Base-by-base conservation (phyloP, 2,329 filamentous ascomycete species). In the Rasamsonia emersonii region DNA sequence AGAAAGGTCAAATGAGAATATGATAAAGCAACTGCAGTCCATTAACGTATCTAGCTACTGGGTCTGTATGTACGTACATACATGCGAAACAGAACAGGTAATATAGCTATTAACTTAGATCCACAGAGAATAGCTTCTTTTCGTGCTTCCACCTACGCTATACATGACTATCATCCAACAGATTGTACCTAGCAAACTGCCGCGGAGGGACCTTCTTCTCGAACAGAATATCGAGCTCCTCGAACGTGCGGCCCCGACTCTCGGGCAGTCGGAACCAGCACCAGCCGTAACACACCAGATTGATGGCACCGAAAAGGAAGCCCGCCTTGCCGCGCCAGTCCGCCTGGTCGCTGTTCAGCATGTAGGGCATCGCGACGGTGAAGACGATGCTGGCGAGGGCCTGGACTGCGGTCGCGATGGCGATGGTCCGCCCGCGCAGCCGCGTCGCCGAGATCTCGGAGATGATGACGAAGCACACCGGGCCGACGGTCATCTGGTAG, bases 191-290 rank as follows among this genome's bases (percentile, higher is more conserved):
- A 28, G 33, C 34, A 21, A 54, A 64, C 20, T 57, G 52, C 20
- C 55, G 46, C 8, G 60, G 55, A 18, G 50, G 45, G 6, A 59
- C 47, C 26, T 46, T 53, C 29, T 51, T 46, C 36, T 59, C 49
- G 37, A 66, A 66, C 21, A 65, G 30, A 7, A 62, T 49, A 36
- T 63, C 61, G 9, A 64, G 33, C 42, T 64, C 61, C 14, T 50
- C 51, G 40, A 53, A 60, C 4, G 56, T 56, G 24, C 58, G 37
- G 11, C 50, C 56, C 31, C 50, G 57, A 1, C 54, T 46, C 33
- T 62, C 59, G 4, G 58, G 56, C 9, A 61, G 38, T 5, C 54
- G 43, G 37, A 51, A 61, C 40, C 49, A 61, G 24, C 50, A 50
- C 54, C 54, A 60, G 3, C 54, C 23, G 3, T 54, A 37, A 19